phyloP scores from a whole-genome alignment of 306 rosid genomes.

The Cicer arietinum region DNA sequence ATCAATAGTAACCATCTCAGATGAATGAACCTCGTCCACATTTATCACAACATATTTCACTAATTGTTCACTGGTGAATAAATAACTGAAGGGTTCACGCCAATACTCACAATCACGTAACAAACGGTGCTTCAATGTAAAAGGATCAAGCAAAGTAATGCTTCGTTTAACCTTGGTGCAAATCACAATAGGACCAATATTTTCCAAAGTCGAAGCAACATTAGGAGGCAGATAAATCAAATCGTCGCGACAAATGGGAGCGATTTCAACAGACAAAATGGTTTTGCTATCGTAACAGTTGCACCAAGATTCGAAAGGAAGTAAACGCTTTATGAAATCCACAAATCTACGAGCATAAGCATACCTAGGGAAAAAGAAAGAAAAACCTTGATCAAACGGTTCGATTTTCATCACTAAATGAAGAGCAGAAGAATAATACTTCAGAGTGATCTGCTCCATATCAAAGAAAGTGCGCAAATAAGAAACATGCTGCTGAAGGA shows the following conservation, averaged over 20 bases:
- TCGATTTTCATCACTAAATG: too few relatives aligned
- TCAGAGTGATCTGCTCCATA: too few relatives aligned
- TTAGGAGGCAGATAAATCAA: conserved; percentile 75
- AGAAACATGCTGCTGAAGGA: too few relatives aligned
- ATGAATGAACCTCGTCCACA: conserved; percentile 50
- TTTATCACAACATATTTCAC: conserved; percentile 73
- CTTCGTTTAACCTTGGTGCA: conserved; percentile 73
- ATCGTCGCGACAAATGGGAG: conserved; percentile 75
- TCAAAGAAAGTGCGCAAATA: too few relatives aligned
- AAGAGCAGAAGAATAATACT: too few relatives aligned
- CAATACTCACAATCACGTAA: conserved; percentile 75
- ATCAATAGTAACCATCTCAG: conserved; percentile 58
- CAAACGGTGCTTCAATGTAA: conserved; percentile 69
- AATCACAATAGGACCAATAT: conserved; percentile 72
- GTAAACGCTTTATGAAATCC: too few relatives aligned
- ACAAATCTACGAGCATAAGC: too few relatives aligned
- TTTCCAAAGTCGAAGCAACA: conserved; percentile 64
- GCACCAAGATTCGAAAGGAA: not conserved
- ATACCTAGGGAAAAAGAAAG: too few relatives aligned
- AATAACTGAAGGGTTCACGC: conserved; percentile 60
- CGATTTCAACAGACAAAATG: conserved; percentile 74
- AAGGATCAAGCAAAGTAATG: conserved; percentile 71
- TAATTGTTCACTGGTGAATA: conserved; percentile 67
- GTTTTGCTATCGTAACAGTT: conserved; percentile 63
- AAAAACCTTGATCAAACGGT: too few relatives aligned